Evolutionary conservation across 2,329 filamentous ascomycete genomes (phyloP).

Genomic region (Alternaria brassicae): DNA sequence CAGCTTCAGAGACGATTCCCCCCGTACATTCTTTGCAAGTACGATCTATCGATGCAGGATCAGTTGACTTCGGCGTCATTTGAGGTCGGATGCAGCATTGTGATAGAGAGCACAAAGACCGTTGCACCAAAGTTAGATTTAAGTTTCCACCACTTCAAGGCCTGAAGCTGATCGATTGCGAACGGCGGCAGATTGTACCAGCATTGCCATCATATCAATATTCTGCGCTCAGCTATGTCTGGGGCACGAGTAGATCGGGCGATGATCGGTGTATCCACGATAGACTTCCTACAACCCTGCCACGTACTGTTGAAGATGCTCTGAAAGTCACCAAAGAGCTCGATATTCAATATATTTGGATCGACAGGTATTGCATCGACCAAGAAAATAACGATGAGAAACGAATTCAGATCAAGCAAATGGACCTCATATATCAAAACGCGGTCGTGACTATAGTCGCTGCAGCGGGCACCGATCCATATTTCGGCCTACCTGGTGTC

Average conservation of each 20-base stretch:
- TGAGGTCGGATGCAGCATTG: not conserved
- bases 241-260: not conserved
- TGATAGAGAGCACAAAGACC: not conserved
- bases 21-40: fast-evolving
- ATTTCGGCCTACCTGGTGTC: not conserved
- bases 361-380: not conserved
- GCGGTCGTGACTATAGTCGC: not conserved
- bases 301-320: not conserved
- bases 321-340: not conserved
- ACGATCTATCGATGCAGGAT: fast-evolving
- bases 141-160: too few species aligned
- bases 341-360: not conserved
- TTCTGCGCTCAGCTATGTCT: not conserved
- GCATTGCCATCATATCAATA: not conserved
- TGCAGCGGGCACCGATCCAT: not conserved
- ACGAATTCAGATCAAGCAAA: not conserved
- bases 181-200: not conserved
- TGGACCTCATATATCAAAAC: not conserved
- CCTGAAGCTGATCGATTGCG: not conserved
- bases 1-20: fast-evolving
- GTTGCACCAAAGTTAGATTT: not conserved
- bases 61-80: not conserved
- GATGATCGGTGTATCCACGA: not conserved
- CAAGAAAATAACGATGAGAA: not conserved
- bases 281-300: not conserved